Base-by-base conservation (phyloP, 2,329 filamentous ascomycete species). In the Teratosphaeria pseudoeucalypti region DNA sequence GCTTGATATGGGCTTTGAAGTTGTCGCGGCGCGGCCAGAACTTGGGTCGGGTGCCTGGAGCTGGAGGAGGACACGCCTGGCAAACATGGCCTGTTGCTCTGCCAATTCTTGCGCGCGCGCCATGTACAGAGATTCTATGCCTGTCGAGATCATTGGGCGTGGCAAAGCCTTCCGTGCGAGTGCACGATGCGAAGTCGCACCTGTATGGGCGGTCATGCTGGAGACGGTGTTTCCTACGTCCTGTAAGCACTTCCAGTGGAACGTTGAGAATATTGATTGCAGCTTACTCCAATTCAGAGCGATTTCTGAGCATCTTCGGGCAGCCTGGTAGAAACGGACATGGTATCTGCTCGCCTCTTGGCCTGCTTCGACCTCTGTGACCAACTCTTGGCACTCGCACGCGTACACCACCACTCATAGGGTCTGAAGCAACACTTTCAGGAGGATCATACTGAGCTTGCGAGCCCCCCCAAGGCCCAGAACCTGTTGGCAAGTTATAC, bases 21-120 rank as follows among this genome's bases (percentile, higher is more conserved):
- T 96, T 96, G 72, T 96, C 92, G 56, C 86, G 78, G 26, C 92
- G 83, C 0, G 88, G 87, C 89, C 89, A 96, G 39, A 80, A 75
- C 71, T 95, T 95, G 1, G 76, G 76, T 62, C 78, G 85, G 27
- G 77, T 81, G 27, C 75, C 77, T 67, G 87, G 90, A 26, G 75
- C 67, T 6, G 73, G 73, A 6, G 82, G 75, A 56, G 78, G 79
- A 69, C 89, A 94, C 59, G 78, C 80, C 64, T 81, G 89, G 47
- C 77, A 77, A 61, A 80, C 80, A 53, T 66, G 71, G 34, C 69
- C 69, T 52, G 57, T 58, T 23, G 76, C 77, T 0, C 74, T 76
- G 9, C 79, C 78, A 1, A 76, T 75, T 29, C 67, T 70, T 60
- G 73, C 75, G 47, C 66, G 75, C 57, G 79, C 75, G 27, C 74